Evolutionary conservation across 495 filamentous ascomycete genomes (phyloP).

Genomic region (Geoglossum glabrum): DNA sequence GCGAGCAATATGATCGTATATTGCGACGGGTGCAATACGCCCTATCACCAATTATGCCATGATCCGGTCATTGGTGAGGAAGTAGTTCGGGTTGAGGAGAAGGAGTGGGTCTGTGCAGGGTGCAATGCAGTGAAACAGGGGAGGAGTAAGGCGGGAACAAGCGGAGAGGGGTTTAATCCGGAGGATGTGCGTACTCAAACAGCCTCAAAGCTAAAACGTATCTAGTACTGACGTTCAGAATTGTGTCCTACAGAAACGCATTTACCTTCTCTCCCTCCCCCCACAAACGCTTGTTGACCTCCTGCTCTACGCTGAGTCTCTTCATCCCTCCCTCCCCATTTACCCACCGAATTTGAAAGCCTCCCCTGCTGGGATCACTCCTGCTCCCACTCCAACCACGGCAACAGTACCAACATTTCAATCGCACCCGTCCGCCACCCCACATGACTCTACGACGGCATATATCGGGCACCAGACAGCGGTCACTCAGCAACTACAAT

Average conservation of each 20-base stretch:
- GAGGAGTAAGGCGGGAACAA: constrained; percentile 12
- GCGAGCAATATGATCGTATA: constrained; percentile 75
- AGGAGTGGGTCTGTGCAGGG: constrained; percentile 57
- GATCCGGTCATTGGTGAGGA: constrained; percentile 58
- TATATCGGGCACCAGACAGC: not conserved
- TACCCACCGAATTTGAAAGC: constrained; percentile 16
- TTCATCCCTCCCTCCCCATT: constrained; percentile 20
- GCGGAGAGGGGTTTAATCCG: constrained; percentile 24
- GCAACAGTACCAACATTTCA: not conserved
- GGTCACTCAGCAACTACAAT: not conserved
- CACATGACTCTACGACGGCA: not conserved
- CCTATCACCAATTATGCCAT: constrained; percentile 86
- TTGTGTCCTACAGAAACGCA: constrained; percentile 13
- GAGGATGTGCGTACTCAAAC: constrained; percentile 18
- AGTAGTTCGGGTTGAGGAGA: constrained; percentile 41
- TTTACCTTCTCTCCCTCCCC: constrained; percentile 23
- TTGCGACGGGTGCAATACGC: constrained; percentile 74
- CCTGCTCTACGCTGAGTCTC: constrained; percentile 18
- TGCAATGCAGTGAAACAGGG: constrained; percentile 25
- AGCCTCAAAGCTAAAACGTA: not conserved
- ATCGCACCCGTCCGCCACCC: not conserved
- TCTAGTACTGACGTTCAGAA: not conserved
- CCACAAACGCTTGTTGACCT: constrained; percentile 24
- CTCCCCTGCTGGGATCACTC: not conserved
- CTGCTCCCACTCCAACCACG: not conserved